Evolutionary conservation across 75 land plant species (phyloP).

Genomic region (Pinus tabuliformis): DNA sequence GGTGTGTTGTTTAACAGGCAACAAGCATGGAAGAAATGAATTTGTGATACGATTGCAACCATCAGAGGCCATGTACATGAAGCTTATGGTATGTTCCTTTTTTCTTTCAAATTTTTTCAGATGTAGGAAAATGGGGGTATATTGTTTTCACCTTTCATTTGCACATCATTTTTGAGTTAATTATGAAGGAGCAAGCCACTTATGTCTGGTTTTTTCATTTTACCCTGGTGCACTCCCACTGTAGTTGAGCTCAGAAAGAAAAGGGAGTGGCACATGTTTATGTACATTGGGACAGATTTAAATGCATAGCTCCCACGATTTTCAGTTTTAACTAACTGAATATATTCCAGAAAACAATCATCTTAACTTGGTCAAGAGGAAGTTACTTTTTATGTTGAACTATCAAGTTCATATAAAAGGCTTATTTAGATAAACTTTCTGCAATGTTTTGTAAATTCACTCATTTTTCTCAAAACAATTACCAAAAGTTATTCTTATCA

Average conservation of each 20-base stretch:
- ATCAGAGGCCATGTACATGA: conserved; percentile 98
- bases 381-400: background rate
- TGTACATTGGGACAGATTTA: background rate
- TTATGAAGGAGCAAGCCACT: background rate
- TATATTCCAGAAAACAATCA: background rate
- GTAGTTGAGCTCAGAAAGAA: background rate
- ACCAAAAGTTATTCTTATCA: background rate
- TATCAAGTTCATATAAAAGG: background rate
- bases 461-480: background rate
- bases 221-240: background rate
- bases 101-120: background rate
- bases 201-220: background rate
- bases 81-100: conserved; percentile 67
- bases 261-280: background rate
- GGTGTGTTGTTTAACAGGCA: conserved; percentile 35
- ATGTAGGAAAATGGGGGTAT: background rate
- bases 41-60: conserved; percentile 97
- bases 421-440: background rate
- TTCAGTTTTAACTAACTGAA: background rate
- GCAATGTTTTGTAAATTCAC: background rate
- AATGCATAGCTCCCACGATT: background rate
- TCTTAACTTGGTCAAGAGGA: background rate
- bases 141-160: background rate
- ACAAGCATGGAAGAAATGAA: conserved; percentile 96
- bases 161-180: background rate